Evolutionary conservation across 192 early-diverging fungal species (phyloP).

Genomic region (Linnemannia exigua): DNA sequence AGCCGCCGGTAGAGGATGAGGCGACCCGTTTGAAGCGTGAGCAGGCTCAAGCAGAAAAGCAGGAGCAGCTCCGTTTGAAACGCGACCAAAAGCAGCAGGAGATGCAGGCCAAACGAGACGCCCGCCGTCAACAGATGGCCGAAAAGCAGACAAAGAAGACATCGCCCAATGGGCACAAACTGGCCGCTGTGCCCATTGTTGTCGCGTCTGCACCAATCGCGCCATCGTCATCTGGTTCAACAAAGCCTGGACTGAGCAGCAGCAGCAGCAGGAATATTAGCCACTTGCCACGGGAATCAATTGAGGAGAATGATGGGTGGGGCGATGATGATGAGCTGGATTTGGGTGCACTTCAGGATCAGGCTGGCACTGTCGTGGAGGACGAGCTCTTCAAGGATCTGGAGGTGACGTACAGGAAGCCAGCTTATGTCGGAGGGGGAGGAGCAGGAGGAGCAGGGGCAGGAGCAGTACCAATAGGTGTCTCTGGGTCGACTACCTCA

Average conservation of each 20-base stretch:
- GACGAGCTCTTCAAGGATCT: constrained; percentile 55
- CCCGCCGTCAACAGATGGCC: constrained; percentile 43
- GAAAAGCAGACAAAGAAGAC: constrained; percentile 41
- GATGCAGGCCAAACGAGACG: constrained; percentile 54
- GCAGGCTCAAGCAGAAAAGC: constrained; percentile 36
- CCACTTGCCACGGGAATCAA: constrained; percentile 4
- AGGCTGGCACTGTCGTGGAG: constrained; percentile 6
- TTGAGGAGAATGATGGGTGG: constrained; percentile 46
- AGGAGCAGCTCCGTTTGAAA: constrained; percentile 47
- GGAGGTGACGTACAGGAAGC: constrained; percentile 44
- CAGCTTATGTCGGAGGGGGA: constrained; percentile 29
- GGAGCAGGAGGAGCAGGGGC: background rate
- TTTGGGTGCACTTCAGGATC: constrained; percentile 24
- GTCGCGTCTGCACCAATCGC: background rate
- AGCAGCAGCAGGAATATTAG: constrained; percentile 11
- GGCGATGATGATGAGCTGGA: constrained; percentile 35
- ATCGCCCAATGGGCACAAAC: constrained; percentile 16
- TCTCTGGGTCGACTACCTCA: constrained; percentile 26
- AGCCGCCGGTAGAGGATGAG: constrained; percentile 30
- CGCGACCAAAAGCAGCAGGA: constrained; percentile 57
- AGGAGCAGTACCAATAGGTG: background rate
- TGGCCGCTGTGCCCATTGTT: background rate
- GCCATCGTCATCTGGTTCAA: background rate
- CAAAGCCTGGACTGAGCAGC: constrained; percentile 10
- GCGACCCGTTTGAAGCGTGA: constrained; percentile 26